Evolutionary conservation across 192 early-diverging fungal genomes (phyloP), one percentile per base, ranked within the genome.

Genomic region (Backusella luteola): DNA sequence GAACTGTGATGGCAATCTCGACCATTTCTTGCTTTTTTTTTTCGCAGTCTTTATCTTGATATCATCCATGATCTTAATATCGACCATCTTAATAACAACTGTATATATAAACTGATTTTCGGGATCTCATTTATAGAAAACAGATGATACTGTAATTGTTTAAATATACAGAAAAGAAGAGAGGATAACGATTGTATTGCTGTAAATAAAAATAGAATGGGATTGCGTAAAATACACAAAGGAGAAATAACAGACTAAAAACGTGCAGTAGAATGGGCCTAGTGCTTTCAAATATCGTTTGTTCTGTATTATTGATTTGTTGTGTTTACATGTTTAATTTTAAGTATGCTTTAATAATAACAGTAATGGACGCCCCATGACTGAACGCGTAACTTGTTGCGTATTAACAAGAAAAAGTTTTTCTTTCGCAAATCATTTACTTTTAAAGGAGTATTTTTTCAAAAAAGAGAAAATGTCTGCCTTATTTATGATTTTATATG

Each of bases 31-130:
- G 6, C 9, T 56, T 56, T 59, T 59, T 56, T 56, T 59, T 59
- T 59, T 26, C 23, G 3, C 9, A 59, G 3, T 0, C 8, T 59
- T 59, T 12, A 59, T 59, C 21, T 59, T 59, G 56, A 26, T 59
- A 59, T 59, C 23, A 59, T 59, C 56, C 56, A 59, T 59, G 23
- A 59, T 59, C 56, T 59, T 59, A 59, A 59, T 59, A 59, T 59
- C 56, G 12, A 59, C 56, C 56, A 59, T 59, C 56, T 59, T 59
- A 59, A 59, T 59, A 59, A 59, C 56, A 29, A 63, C 56, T 14
- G 56, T 29, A 12, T 63, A 63, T 63, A 29, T 49, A 49, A 49
- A 49, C 15, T 63, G 23, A 63, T 63, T 63, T 63, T 63, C 26
- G 26, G 56, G 21, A 63, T 63, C 56, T 23, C 23, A 63, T 63